Evolutionary conservation across 1,139 yeast genomes (phyloP).

Genomic region (Blastobotrys elegans): DNA sequence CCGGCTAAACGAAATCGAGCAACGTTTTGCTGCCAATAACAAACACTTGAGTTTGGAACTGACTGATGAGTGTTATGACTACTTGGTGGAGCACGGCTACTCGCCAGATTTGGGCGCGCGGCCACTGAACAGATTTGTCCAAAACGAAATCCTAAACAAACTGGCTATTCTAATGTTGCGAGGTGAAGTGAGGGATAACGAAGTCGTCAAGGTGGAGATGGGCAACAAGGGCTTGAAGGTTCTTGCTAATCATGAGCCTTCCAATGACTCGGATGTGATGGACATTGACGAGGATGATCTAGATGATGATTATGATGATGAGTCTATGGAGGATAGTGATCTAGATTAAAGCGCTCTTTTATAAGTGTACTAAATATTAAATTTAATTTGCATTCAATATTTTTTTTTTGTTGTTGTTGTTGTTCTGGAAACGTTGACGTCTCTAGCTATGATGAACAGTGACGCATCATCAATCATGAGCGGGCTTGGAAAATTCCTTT

Average conservation of each 20-base stretch:
- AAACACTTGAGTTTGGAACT: constrained; percentile 67
- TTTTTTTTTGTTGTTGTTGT: no score
- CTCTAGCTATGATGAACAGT: not conserved
- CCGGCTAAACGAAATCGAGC: constrained; percentile 76
- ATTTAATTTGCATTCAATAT: not conserved
- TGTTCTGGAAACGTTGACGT: not conserved
- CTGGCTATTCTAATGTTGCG: constrained; percentile 83
- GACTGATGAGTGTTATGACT: constrained; percentile 70
- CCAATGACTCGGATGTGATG: constrained; percentile 48
- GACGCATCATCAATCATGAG: not conserved
- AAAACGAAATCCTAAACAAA: constrained; percentile 76
- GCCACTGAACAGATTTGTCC: constrained; percentile 92
- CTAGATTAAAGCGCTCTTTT: constrained; percentile 8
- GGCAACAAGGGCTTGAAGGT: constrained; percentile 67
- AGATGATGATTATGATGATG: constrained; percentile 33
- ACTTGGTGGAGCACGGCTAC: constrained; percentile 71
- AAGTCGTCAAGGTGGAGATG: constrained; percentile 61
- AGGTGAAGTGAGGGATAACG: constrained; percentile 86
- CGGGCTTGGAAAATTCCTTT: no score
- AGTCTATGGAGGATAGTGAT: constrained; percentile 14
- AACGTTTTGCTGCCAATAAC: constrained; percentile 78
- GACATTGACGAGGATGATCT: constrained; percentile 55
- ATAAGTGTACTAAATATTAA: not conserved
- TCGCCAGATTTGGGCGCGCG: constrained; percentile 95
- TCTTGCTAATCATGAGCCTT: constrained; percentile 75